A percentile compares a stretch with the other conserved stretches of the same genome.
Evolutionary conservation across 805 yeast genomes (phyloP).

Genomic region (Candida anglica): DNA sequence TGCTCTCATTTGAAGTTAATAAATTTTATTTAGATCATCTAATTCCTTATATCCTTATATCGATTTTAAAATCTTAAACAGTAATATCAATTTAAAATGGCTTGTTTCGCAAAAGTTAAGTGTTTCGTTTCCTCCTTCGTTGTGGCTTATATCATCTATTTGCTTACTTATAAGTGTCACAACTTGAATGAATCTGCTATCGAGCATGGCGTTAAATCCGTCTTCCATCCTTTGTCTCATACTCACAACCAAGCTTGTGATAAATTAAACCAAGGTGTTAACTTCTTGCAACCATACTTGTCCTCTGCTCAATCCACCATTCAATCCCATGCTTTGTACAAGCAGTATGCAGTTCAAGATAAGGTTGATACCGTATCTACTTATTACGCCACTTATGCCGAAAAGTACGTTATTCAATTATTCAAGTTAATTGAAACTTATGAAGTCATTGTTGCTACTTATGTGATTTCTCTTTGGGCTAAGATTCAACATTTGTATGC

Average conservation of each 20-base stretch:
- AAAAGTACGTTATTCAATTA: slow-evolving; percentile 28
- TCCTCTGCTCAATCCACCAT: slow-evolving; percentile 23
- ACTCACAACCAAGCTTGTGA: slow-evolving; percentile 34
- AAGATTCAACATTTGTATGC: slow-evolving; percentile 17
- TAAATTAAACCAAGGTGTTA: slow-evolving; percentile 24
- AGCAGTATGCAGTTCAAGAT: slow-evolving; percentile 26
- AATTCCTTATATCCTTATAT: no score
- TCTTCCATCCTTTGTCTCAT: slow-evolving; percentile 36
- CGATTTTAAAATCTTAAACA: no score
- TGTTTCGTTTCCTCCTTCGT: slow-evolving; percentile 16
- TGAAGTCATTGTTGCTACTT: slow-evolving; percentile 28
- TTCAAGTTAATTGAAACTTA: slow-evolving; percentile 30
- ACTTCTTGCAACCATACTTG: slow-evolving; percentile 27
- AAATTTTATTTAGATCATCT: no score
- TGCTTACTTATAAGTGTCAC: slow-evolving; percentile 37
- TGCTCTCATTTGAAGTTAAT: no score
- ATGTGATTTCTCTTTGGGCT: slow-evolving; percentile 14
- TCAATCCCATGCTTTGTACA: slow-evolving; percentile 31
- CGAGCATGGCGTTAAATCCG: slow-evolving; percentile 23
- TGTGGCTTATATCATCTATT: slow-evolving; percentile 31
- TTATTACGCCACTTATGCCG: slow-evolving; percentile 19
- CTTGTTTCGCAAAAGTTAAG: slow-evolving; percentile 15
- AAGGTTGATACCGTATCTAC: slow-evolving; percentile 20
- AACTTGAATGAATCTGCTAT: slow-evolving; percentile 23
- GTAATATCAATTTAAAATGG: slow-evolving; percentile 7